phyloP scores from a whole-genome alignment of 179 eudicot species.

The Beta lomatogona region DNA sequence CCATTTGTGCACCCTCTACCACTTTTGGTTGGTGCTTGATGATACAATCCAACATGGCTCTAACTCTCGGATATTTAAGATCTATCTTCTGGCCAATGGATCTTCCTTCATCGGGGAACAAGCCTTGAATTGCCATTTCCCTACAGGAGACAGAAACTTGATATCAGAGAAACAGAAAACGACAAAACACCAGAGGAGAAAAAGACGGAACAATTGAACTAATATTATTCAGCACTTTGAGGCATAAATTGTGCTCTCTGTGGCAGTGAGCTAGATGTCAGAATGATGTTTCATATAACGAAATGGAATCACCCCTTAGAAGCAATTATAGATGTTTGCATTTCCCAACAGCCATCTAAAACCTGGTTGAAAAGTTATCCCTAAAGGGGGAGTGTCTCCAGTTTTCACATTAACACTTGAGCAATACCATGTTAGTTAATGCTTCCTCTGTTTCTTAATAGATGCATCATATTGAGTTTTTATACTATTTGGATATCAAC shows the following conservation, averaged over 20 bases:
- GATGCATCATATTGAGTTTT: too few relatives aligned
- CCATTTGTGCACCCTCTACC: constrained; percentile 49
- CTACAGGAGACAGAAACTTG: constrained; percentile 35
- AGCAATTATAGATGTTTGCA: background rate
- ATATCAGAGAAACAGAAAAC: constrained; percentile 12
- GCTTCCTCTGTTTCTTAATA: too few relatives aligned
- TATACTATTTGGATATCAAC: too few relatives aligned
- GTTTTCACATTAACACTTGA: background rate
- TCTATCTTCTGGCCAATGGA: constrained; percentile 39
- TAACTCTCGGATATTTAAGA: constrained; percentile 64
- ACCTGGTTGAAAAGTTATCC: background rate
- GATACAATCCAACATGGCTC: constrained; percentile 74
- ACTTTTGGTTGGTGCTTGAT: constrained; percentile 64
- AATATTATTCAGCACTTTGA: background rate
- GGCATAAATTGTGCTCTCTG: background rate
- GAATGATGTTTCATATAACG: background rate
- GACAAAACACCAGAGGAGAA: constrained; percentile 5
- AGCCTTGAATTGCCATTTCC: constrained; percentile 90
- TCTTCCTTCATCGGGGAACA: constrained; percentile 77
- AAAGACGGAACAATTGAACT: background rate
- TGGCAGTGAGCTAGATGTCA: background rate
- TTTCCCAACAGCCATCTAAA: constrained; percentile 1
- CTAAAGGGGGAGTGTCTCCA: background rate
- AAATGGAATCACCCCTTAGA: background rate
- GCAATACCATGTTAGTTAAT: too few relatives aligned